phyloP scores from a whole-genome alignment of 2,329 filamentous ascomycete species.

The Chaetomium strumarium region DNA sequence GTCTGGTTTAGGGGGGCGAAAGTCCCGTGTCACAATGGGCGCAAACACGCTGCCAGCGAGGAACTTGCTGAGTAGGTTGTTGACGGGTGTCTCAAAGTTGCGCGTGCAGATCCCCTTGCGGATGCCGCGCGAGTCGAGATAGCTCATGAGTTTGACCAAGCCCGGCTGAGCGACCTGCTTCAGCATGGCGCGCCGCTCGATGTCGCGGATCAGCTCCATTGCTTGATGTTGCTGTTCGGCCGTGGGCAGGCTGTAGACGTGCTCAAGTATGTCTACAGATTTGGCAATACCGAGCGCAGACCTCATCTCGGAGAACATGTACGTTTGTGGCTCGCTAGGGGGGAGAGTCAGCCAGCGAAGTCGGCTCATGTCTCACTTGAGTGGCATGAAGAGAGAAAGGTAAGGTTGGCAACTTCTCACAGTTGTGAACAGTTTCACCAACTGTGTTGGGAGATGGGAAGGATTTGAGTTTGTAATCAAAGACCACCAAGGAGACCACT shows the following conservation, averaged over 20 bases:
- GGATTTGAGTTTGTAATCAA: too few relatives aligned
- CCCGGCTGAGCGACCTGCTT: slow-evolving; percentile 77
- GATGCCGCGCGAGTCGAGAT: slow-evolving; percentile 62
- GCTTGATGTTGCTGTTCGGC: slow-evolving; percentile 54
- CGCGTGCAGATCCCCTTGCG: slow-evolving; percentile 86
- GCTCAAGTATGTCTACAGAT: slow-evolving; percentile 76
- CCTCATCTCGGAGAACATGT: slow-evolving; percentile 93
- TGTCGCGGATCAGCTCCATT: slow-evolving; percentile 65
- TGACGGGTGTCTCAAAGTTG: slow-evolving; percentile 80
- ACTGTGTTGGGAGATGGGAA: too few relatives aligned
- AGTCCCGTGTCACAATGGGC: slow-evolving; percentile 80
- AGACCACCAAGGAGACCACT: slow-evolving; percentile 29
- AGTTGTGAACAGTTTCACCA: too few relatives aligned
- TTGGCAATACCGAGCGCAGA: slow-evolving; percentile 65
- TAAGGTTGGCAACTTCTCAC: too few relatives aligned
- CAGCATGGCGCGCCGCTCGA: slow-evolving; percentile 77
- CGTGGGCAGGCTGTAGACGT: slow-evolving; percentile 70
- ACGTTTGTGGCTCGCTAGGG: slow-evolving; percentile 75
- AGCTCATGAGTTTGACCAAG: slow-evolving; percentile 70
- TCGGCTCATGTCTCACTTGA: too few relatives aligned
- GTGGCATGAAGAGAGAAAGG: too few relatives aligned
- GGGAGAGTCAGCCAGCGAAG: neutral
- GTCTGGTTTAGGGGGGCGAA: slow-evolving; percentile 76
- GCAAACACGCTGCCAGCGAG: slow-evolving; percentile 61
- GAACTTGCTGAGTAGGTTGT: slow-evolving; percentile 69